These are phyloP conservation scores for Leucosporidium scottii DNA, from an alignment of 768 basidiomycete species.

Conservation along the genomic window DNA sequence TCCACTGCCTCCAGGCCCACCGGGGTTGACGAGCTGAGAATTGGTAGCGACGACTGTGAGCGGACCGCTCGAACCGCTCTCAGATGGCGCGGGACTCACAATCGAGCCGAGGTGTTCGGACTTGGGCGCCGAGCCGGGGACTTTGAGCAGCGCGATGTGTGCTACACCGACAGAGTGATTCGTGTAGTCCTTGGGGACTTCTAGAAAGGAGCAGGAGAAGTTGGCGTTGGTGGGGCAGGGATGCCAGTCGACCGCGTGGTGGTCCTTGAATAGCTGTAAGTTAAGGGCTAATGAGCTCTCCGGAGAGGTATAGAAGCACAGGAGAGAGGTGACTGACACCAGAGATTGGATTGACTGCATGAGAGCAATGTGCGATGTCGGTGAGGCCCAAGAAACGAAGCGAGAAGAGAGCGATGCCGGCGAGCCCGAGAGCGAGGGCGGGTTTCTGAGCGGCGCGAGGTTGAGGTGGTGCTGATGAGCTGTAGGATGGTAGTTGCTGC, in stretches of 20 bases:
- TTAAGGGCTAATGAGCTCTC: no score
- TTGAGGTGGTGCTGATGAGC: no score
- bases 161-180: background rate
- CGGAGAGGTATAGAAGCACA: no score
- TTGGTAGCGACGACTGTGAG: background rate
- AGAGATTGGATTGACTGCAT: no score
- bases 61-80: background rate
- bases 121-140: background rate
- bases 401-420: no score
- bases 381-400: no score
- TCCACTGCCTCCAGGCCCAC: background rate
- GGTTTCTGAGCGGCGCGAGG: no score
- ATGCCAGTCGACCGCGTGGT: background rate
- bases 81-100: background rate
- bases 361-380: no score
- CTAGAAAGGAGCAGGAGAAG: background rate
- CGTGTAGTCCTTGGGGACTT: background rate
- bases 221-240: background rate
- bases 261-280: background rate
- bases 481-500: no score
- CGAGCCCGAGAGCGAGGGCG: no score
- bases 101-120: background rate
- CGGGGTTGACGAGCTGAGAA: constrained; percentile 1
- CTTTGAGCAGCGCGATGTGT: background rate
- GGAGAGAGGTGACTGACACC: no score